Conservation (phyloP, 306 rosid species). For the Quillaja saponaria region DNA sequence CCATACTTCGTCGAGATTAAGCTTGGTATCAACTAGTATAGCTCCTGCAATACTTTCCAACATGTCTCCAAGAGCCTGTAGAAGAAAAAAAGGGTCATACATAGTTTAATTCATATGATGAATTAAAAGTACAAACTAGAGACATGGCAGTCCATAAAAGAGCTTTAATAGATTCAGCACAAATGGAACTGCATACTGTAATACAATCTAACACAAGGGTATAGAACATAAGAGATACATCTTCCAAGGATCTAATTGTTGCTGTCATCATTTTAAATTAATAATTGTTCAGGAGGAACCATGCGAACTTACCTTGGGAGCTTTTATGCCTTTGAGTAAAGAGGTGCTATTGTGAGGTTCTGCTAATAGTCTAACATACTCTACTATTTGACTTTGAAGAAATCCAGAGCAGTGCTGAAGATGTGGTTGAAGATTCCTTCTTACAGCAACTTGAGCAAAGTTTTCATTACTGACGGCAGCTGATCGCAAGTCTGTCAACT, state of each 20-base stretch:
- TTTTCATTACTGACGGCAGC: constrained; percentile 66
- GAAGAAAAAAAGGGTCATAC: neutral
- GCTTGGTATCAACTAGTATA: constrained; percentile 56
- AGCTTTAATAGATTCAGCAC: neutral
- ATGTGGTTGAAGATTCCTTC: constrained; percentile 58
- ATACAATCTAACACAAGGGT: too few species aligned
- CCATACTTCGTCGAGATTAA: constrained; percentile 66
- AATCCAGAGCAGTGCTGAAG: constrained; percentile 60
- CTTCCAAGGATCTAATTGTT: too few species aligned
- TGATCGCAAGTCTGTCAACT: constrained; percentile 63
- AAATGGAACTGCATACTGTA: too few species aligned
- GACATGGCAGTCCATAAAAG: too few species aligned
- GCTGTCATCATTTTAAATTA: too few species aligned
- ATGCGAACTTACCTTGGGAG: constrained; percentile 52
- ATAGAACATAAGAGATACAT: too few species aligned
- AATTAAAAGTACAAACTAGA: neutral
- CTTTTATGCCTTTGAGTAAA: constrained; percentile 36
- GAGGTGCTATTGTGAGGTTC: constrained; percentile 25
- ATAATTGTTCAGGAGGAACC: neutral
- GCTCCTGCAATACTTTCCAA: constrained; percentile 77
- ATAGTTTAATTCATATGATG: neutral
- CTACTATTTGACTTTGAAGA: constrained; percentile 56
- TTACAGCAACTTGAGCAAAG: constrained; percentile 69
- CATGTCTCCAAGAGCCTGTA: constrained; percentile 72
- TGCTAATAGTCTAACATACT: constrained; percentile 41